Evolutionary conservation across 805 yeast species (phyloP), one percentile per base, ranked within the genome.

Genomic region (Candida berthetii): DNA sequence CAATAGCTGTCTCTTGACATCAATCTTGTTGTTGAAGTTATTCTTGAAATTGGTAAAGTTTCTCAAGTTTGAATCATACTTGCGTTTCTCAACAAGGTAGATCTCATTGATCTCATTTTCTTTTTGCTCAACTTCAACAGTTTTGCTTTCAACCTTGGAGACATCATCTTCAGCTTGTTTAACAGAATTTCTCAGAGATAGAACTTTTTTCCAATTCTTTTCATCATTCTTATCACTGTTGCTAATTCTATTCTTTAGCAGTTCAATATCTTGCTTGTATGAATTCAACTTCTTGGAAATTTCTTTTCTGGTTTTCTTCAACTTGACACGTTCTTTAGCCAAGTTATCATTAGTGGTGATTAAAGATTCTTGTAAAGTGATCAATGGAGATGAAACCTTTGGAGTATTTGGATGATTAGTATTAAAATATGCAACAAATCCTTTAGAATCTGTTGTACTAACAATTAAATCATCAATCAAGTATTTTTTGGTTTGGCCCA

Each of bases 351-450:
- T 76, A 0, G 87, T 80, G 0, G 87, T 79, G 28, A 78, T 69
- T 29, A 82, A 74, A 17, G 85, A 78, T 49, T 78, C 82, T 48
- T 81, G 77, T 32, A 82, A 61, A 1, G 89, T 82, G 1, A 77
- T 69, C 36, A 82, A 62, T 1, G 90, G 88, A 1, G 85, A 70
- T 20, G 69, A 55, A 31, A 73, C 53, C 41, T 31, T 49, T 35
- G 11, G 57, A 40, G 62, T 57, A 38, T 57, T 65, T 36, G 61
- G 56, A 22, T 58, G 60, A 5, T 63, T 58, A 9, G 64, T 62
- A 43, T 57, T 60, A 3, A 50, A 47, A 25, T 27, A 10, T 9
- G 48, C 43, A 17, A 45, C 43, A 3, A 34, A 36, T 7, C 57
- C 60, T 13, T 48, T 42, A 5, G 48, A 40, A 31, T 55, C 57